Conservation (phyloP, 2,329 filamentous ascomycete species). For the Amylocarpus encephaloides region DNA sequence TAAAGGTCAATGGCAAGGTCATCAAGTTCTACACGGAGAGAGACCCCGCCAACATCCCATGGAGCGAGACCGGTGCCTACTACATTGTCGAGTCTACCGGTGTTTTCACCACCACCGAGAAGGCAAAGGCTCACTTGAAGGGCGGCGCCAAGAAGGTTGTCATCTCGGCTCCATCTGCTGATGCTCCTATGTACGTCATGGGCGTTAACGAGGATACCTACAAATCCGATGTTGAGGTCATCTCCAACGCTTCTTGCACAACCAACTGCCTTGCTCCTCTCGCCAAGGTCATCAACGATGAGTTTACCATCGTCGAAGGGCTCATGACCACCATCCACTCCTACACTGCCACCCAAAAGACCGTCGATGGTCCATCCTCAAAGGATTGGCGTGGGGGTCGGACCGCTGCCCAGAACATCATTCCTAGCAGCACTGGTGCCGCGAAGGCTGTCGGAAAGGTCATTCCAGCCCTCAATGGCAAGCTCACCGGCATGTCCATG, state of each 20-base stretch:
- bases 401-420: constrained; percentile 99
- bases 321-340: constrained; percentile 99
- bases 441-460: constrained; percentile 99
- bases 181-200: constrained; percentile 99
- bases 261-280: constrained; percentile 99
- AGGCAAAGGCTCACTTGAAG: constrained; percentile 89
- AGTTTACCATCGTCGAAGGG: constrained; percentile 95
- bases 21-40: constrained; percentile 92
- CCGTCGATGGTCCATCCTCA: constrained; percentile 90
- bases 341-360: constrained; percentile 99
- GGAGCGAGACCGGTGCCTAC: constrained; percentile 77
- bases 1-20: constrained; percentile 89
- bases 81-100: constrained; percentile 98
- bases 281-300: constrained; percentile 98
- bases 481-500: constrained; percentile 99
- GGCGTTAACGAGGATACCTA: constrained; percentile 96
- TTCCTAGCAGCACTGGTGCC: constrained; percentile 97
- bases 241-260: constrained; percentile 99
- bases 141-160: constrained; percentile 97
- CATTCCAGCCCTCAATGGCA: constrained; percentile 95
- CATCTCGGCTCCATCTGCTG: constrained; percentile 86
- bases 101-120: constrained; percentile 98
- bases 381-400: constrained; percentile 99
- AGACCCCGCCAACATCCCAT: constrained; percentile 85
- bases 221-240: constrained; percentile 83